Evolutionary conservation across 768 basidiomycete genomes (phyloP).

Genomic region (Gloeopeniophorella convolvens): DNA sequence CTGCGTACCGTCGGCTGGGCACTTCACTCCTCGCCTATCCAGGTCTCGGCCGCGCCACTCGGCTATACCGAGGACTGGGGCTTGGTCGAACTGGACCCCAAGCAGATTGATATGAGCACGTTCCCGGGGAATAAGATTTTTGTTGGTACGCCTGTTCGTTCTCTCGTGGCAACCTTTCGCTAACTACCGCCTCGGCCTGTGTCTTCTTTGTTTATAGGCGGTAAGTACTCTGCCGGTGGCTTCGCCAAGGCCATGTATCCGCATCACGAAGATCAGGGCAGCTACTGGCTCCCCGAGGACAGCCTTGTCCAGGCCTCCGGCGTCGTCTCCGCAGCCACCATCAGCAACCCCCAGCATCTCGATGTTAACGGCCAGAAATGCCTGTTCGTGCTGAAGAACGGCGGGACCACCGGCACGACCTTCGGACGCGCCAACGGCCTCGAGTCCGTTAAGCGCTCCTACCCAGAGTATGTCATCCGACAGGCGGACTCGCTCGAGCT

Average conservation of each 20-base stretch:
- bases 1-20: conserved; percentile 31
- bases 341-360: conserved; percentile 21
- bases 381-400: conserved; percentile 25
- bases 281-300: conserved; percentile 24
- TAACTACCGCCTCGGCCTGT: conserved; percentile 1
- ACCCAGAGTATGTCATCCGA: conserved; percentile 3
- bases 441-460: conserved; percentile 18
- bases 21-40: conserved; percentile 27
- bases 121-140: conserved; percentile 27
- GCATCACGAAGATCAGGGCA: conserved; percentile 15
- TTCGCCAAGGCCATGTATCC: conserved; percentile 26
- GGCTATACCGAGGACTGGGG: conserved; percentile 27
- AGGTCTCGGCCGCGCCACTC: conserved; percentile 23
- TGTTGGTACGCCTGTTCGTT: conserved; percentile 24
- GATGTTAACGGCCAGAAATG: conserved; percentile 22
- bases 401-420: conserved; percentile 23
- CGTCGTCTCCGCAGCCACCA: conserved; percentile 18
- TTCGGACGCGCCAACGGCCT: conserved; percentile 25
- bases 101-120: conserved; percentile 25
- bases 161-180: conserved; percentile 20
- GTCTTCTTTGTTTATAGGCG: conserved; percentile 22
- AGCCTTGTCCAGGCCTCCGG: conserved; percentile 20
- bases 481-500: conserved; percentile 20
- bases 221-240: conserved; percentile 22
- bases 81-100: conserved; percentile 23